A percentile compares a stretch with the other conserved stretches of the same genome.
phyloP scores from a whole-genome alignment of 805 yeast genomes.

The Saccharomycopsis vini region DNA sequence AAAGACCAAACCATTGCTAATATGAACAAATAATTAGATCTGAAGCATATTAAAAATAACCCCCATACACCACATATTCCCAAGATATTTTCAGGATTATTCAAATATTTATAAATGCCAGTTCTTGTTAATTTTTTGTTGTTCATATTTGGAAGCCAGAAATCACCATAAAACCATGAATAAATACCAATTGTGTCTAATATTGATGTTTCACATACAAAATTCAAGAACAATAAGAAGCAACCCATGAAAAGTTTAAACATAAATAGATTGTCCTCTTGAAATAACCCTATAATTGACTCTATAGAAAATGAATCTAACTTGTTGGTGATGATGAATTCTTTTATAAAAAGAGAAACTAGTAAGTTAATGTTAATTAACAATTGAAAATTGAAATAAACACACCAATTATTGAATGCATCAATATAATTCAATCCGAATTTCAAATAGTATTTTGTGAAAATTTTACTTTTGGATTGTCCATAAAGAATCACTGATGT shows the following conservation, averaged over 20 bases:
- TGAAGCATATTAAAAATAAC: slow-evolving; percentile 46
- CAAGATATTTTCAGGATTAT: slow-evolving; percentile 72
- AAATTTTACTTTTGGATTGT: slow-evolving; percentile 53
- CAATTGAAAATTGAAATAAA: slow-evolving; percentile 44
- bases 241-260: slow-evolving; percentile 51
- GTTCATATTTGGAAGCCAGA: slow-evolving; percentile 51
- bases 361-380: slow-evolving; percentile 52
- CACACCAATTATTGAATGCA: slow-evolving; percentile 68
- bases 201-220: slow-evolving; percentile 62
- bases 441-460: slow-evolving; percentile 56
- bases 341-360: slow-evolving; percentile 29
- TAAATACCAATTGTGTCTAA: slow-evolving; percentile 66
- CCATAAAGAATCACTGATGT: slow-evolving; percentile 43
- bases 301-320: neutral
- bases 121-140: slow-evolving; percentile 53
- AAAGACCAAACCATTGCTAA: slow-evolving; percentile 58
- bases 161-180: slow-evolving; percentile 90
- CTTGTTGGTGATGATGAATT: slow-evolving; percentile 22
- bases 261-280: slow-evolving; percentile 34
- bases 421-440: slow-evolving; percentile 55
- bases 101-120: slow-evolving; percentile 74
- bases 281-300: slow-evolving; percentile 18
- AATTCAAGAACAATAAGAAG: slow-evolving; percentile 47
- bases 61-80: slow-evolving; percentile 82
- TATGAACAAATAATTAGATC: slow-evolving; percentile 38